A percentile compares a stretch with the other conserved stretches of the same genome.
phyloP scores from a whole-genome alignment of 371 early-diverging fungal genomes.

The Massospora cicadina region DNA sequence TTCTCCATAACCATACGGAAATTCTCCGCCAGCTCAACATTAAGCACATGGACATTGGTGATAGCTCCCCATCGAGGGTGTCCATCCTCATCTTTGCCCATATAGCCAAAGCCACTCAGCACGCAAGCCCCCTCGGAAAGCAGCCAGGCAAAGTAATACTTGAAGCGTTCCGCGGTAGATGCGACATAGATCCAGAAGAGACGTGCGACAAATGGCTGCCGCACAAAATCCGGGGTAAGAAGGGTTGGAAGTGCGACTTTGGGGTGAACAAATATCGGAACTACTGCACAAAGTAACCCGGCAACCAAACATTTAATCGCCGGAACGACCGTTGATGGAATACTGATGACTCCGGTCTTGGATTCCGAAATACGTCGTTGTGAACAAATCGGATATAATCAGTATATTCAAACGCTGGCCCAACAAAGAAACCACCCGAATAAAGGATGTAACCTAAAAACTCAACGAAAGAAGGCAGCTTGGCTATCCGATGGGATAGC shows the following conservation, averaged over 20 bases:
- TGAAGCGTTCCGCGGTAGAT: slow-evolving; percentile 45
- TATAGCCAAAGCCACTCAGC: slow-evolving; percentile 66
- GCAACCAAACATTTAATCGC: not conserved
- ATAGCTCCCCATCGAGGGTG: slow-evolving; percentile 29
- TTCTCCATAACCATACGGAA: slow-evolving; percentile 42
- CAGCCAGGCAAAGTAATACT: slow-evolving; percentile 76
- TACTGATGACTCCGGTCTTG: not conserved
- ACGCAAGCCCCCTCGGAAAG: slow-evolving; percentile 74
- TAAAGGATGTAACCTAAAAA: slow-evolving; percentile 77
- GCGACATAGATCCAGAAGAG: slow-evolving; percentile 39
- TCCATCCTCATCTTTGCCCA: slow-evolving; percentile 39
- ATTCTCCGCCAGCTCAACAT: slow-evolving; percentile 53
- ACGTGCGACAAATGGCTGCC: slow-evolving; percentile 12
- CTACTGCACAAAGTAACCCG: slow-evolving; percentile 1
- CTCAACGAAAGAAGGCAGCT: slow-evolving; percentile 51
- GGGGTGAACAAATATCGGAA: slow-evolving; percentile 6
- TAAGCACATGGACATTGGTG: slow-evolving; percentile 47
- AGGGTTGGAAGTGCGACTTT: slow-evolving; percentile 15
- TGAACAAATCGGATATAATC: slow-evolving; percentile 12
- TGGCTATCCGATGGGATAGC: slow-evolving; percentile 29
- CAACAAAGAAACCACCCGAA: slow-evolving; percentile 68
- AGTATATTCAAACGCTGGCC: slow-evolving; percentile 51
- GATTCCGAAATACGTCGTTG: slow-evolving; percentile 18
- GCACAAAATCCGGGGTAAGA: slow-evolving; percentile 9
- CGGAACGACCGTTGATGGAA: not conserved